phyloP scores from a whole-genome alignment of 495 filamentous ascomycete genomes.

The Xylaria telfairii region DNA sequence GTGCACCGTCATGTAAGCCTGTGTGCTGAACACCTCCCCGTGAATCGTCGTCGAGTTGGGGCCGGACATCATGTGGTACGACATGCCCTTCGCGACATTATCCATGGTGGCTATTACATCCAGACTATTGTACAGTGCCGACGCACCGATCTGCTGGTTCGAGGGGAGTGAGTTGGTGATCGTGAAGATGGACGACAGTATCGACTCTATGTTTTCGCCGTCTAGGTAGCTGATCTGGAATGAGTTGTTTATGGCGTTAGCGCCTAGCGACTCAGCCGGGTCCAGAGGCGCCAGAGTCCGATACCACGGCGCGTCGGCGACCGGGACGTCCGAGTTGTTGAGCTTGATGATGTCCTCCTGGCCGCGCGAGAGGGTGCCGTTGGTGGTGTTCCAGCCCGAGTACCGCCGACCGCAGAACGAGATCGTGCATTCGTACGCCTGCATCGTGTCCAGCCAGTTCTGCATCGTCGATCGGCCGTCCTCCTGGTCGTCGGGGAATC shows the following conservation, averaged over 20 bases:
- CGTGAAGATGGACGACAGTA: not conserved
- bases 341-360: slow-evolving; percentile 13
- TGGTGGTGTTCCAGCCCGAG: slow-evolving; percentile 7
- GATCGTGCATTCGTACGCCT: slow-evolving; percentile 14
- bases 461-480: not conserved
- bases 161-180: not conserved
- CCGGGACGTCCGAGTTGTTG: slow-evolving; percentile 11
- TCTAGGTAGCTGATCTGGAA: slow-evolving; percentile 12
- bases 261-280: not conserved
- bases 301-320: not conserved
- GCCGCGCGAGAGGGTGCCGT: not conserved
- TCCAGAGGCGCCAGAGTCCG: not conserved
- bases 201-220: slow-evolving; percentile 9
- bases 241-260: not conserved
- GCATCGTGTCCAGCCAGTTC: slow-evolving; percentile 5
- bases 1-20: not conserved
- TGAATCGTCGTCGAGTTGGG: slow-evolving; percentile 8
- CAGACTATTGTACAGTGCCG: not conserved
- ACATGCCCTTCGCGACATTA: slow-evolving; percentile 11
- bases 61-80: slow-evolving; percentile 17
- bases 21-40: not conserved
- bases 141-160: slow-evolving; percentile 7
- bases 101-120: slow-evolving; percentile 4
- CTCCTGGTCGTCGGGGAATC: not conserved
- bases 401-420: slow-evolving; percentile 11